Base-by-base conservation (phyloP, 257 asterid genomes). In the Schizonepeta tenuifolia region DNA sequence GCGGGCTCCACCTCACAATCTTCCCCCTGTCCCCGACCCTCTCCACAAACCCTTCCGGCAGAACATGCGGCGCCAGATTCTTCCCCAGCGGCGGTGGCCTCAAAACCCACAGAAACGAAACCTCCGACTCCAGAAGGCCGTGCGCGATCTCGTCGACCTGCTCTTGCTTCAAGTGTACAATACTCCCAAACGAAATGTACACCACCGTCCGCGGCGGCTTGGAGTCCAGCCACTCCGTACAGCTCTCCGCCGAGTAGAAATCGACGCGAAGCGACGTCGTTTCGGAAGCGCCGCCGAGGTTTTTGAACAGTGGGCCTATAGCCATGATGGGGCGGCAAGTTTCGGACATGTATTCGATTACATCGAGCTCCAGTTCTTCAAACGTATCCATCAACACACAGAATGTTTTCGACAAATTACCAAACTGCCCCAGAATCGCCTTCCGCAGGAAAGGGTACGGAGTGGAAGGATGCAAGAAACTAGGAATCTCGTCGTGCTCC, bases 1-100 rank as follows among this genome's bases (percentile, higher is more conserved):
- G 96, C 31, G 95, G 89, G 67, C 83, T 38, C 98, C 98, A 92
- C 69, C 59, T 69, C 65, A 92, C 88, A 1, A 92, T 22, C 73
- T 71, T 86, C 8, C 96, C 96, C 44, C 31, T 79, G 0, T 76
- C 95, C 0, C 86, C 95, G 0, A 59, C 85, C 66, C 60, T 22
- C 64, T 84, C 93, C 84, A 76, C 2, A 61, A 92, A 83, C 14
- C 82, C 87, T 2, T 75, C 81, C 0, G 94, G 96, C 53, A 90
- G 64, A 7, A 38, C 79, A 7, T 72, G 80, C 1, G 78, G 76
- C 57, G 11, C 56, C 0, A 0, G 2, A 0, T 7, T 43, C 3
- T 53, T 80, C 53, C 18, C 22, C 10, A 20, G 9, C 5, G 87
- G 88, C 33, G 85, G 87, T 18, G 36, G 17, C 75, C 80, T 66